Evolutionary conservation across 306 rosid species (phyloP).

Genomic region (Luffa aegyptiaca): DNA sequence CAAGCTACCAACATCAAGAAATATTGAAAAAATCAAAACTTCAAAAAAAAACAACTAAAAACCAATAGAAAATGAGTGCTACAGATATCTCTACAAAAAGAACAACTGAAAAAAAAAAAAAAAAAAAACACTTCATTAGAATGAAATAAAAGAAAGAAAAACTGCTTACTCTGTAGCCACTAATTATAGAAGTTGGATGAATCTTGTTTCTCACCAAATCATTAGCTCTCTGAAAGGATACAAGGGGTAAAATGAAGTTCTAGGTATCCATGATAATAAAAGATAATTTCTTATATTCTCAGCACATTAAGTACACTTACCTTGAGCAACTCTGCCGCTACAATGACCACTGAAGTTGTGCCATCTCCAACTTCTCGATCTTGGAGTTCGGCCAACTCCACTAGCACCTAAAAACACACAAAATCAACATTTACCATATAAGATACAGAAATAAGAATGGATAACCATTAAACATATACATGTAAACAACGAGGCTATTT

Average conservation of each 20-base stretch:
- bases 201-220: constrained; percentile 91
- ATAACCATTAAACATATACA: neutral
- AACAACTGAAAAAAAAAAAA: neutral
- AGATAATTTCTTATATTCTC: neutral
- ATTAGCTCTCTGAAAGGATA: constrained; percentile 68
- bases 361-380: constrained; percentile 98
- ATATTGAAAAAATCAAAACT: neutral
- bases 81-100: neutral
- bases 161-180: constrained; percentile 72
- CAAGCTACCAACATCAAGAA: constrained; percentile 49
- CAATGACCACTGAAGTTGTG: constrained; percentile 88
- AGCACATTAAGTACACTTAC: constrained; percentile 18
- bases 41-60: neutral
- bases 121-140: no score
- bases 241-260: neutral
- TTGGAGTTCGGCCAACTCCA: constrained; percentile 92
- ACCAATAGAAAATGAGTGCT: neutral
- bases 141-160: neutral
- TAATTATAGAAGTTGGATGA: constrained; percentile 95
- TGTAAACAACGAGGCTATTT: neutral
- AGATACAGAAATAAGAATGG: neutral
- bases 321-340: constrained; percentile 91
- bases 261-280: constrained; percentile 1
- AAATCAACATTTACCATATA: neutral
- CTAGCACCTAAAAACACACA: constrained; percentile 51